phyloP scores from a whole-genome alignment of 192 early-diverging fungal genomes.

The Dissophora globulifera region DNA sequence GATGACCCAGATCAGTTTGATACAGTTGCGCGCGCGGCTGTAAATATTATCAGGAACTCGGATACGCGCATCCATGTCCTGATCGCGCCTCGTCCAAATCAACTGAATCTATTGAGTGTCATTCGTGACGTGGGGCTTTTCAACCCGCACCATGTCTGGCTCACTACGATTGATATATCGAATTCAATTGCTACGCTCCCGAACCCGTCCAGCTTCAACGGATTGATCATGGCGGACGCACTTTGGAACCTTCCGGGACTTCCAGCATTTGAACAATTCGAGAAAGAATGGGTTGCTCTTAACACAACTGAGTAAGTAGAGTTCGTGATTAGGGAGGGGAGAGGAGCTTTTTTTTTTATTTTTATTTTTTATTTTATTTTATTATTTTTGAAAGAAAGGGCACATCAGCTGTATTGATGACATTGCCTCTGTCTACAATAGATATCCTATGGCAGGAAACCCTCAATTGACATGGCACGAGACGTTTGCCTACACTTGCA shows the following conservation, averaged over 20 bases:
- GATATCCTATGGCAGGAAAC: constrained; percentile 23
- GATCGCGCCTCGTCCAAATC: constrained; percentile 2
- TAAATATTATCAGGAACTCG: constrained; percentile 7
- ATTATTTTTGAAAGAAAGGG: too few relatives aligned
- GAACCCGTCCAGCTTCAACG: constrained; percentile 21
- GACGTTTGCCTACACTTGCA: constrained; percentile 35
- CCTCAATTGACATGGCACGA: constrained; percentile 38
- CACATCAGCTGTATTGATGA: too few relatives aligned
- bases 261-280: constrained; percentile 26
- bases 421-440: too few relatives aligned
- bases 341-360: background rate
- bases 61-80: constrained; percentile 35
- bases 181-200: constrained; percentile 5
- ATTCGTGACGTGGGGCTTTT: constrained; percentile 29
- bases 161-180: constrained; percentile 33
- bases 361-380: background rate
- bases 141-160: constrained; percentile 19
- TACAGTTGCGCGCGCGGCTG: background rate
- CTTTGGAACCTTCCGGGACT: constrained; percentile 22
- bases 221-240: constrained; percentile 36
- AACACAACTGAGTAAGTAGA: constrained; percentile 6
- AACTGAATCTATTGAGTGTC: constrained; percentile 3
- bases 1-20: background rate
- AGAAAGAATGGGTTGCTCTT: constrained; percentile 5
- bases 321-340: background rate